phyloP scores from a whole-genome alignment of 176 grass and related monocot genomes.

The Coix lacrymajobi region DNA sequence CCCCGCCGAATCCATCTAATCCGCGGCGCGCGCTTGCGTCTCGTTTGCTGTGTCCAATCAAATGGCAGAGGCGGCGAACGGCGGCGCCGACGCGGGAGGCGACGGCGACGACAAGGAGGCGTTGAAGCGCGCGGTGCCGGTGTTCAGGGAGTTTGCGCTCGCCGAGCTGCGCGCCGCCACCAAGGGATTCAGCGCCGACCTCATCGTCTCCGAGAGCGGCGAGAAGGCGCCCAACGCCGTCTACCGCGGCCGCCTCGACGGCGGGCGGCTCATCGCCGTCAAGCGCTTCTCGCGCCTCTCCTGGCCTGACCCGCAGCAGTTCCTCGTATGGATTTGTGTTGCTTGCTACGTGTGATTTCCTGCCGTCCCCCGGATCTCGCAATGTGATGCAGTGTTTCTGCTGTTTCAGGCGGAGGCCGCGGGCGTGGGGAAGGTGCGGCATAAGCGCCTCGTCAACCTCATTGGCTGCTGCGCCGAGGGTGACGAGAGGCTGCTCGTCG shows the following conservation, averaged over 20 bases:
- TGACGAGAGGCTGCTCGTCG: slow-evolving; percentile 93
- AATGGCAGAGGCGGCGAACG: slow-evolving; percentile 53
- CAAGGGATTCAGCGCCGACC: slow-evolving; percentile 88
- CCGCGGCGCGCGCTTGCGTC: not conserved
- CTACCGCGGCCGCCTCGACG: slow-evolving; percentile 85
- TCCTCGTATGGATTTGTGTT: slow-evolving; percentile 46
- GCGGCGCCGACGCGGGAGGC: slow-evolving; percentile 28
- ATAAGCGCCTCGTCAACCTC: slow-evolving; percentile 91
- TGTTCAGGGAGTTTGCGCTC: slow-evolving; percentile 85
- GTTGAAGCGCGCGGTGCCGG: slow-evolving; percentile 65
- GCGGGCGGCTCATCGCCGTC: slow-evolving; percentile 75
- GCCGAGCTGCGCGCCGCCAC: slow-evolving; percentile 87
- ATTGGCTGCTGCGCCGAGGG: slow-evolving; percentile 97
- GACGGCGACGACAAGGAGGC: slow-evolving; percentile 63
- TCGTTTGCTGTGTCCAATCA: not conserved
- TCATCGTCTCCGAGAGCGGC: slow-evolving; percentile 97
- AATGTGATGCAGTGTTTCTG: not conserved
- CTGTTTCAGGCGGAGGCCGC: slow-evolving; percentile 63
- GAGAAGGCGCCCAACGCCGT: slow-evolving; percentile 99
- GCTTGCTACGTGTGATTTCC: not conserved
- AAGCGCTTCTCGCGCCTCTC: slow-evolving; percentile 97
- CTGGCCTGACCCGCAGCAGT: slow-evolving; percentile 98
- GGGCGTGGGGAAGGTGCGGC: slow-evolving; percentile 90
- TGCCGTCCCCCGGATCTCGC: slow-evolving; percentile 27
- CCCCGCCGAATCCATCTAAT: slow-evolving; percentile 14